Evolutionary conservation across 2,329 filamentous ascomycete genomes (phyloP), one percentile per base, ranked within the genome.

Genomic region (Macrophomina pseudophaseolina): DNA sequence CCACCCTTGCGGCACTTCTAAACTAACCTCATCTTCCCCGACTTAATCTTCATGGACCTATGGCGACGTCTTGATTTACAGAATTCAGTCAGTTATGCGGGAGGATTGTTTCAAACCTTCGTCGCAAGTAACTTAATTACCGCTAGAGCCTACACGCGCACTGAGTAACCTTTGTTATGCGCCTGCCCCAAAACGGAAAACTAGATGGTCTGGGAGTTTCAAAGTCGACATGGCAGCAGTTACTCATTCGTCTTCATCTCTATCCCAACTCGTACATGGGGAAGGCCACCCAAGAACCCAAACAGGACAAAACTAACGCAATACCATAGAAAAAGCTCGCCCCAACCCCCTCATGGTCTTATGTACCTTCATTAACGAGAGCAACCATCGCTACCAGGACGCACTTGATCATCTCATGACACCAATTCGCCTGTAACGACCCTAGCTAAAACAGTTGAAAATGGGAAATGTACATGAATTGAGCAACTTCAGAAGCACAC

Each of bases 381-480:
- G 44, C 42, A 12, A n/a, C 58, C 30, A 65, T 18, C 30, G 51
- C 49, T 65, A 65, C 35, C 38, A 49, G 9, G 53, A 66, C 53
- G 18, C 16, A 40, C 12, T 40, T n/a, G 30, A 54, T 33, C 62
- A 28, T 4, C 28, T 49, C 32, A 12, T 8, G n/a, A 59, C 52
- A 23, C 53, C 51, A 49, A 18, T 42, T 28, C 58, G 62, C 48
- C 62, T 54, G 46, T 54, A 64, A 40, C 58, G 11, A 49, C 58
- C 58, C 30, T 48, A 32, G 23, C 58, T 38, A 49, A 28, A 9
- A 38, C 42, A 62, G n/a, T 38, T 44, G 44, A 62, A 3, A 38
- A 53, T 14, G 23, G 33, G 44, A 33, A 40, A 58, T 67, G 44
- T 59, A 67, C 59, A 67, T 48, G 35, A 59, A 30, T 51, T 2